Evolutionary conservation across 2,329 filamentous ascomycete genomes (phyloP).

Genomic region (Diplodia sapinea): DNA sequence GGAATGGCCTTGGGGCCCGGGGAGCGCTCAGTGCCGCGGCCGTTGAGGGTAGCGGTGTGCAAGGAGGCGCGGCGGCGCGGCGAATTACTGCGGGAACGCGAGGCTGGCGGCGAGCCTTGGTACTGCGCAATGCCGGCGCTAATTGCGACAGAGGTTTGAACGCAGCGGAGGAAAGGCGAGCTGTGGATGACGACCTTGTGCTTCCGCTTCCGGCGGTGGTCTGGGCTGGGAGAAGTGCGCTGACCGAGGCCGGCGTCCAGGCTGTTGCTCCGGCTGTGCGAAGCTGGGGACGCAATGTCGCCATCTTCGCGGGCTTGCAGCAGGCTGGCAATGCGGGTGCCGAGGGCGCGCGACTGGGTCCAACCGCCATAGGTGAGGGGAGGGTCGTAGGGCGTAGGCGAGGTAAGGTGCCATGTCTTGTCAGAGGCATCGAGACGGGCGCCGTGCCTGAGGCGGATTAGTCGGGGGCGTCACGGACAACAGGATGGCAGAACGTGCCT

Average conservation of each 20-base stretch:
- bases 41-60: slow-evolving; percentile 27
- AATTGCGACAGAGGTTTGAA: slow-evolving; percentile 90
- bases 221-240: background rate
- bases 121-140: slow-evolving; percentile 79
- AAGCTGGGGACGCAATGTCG: slow-evolving; percentile 46
- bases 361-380: slow-evolving; percentile 94
- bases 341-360: slow-evolving; percentile 82
- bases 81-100: slow-evolving; percentile 35
- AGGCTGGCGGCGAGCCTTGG: slow-evolving; percentile 48
- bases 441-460: slow-evolving; percentile 69
- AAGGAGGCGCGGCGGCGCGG: slow-evolving; percentile 25
- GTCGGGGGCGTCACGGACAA: slow-evolving; percentile 26
- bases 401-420: slow-evolving; percentile 92
- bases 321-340: slow-evolving; percentile 80
- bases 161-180: slow-evolving; percentile 91
- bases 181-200: slow-evolving; percentile 86
- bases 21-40: slow-evolving; percentile 33
- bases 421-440: slow-evolving; percentile 93
- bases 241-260: slow-evolving; percentile 29
- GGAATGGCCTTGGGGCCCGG: slow-evolving; percentile 42
- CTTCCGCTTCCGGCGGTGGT: slow-evolving; percentile 57
- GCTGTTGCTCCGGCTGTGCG: slow-evolving; percentile 33
- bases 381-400: slow-evolving; percentile 92
- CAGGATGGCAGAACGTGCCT: slow-evolving; percentile 45
- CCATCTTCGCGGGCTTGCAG: slow-evolving; percentile 58